Conservation (phyloP, 1,139 yeast species). For the Saccharomyces pastorianus region DNA sequence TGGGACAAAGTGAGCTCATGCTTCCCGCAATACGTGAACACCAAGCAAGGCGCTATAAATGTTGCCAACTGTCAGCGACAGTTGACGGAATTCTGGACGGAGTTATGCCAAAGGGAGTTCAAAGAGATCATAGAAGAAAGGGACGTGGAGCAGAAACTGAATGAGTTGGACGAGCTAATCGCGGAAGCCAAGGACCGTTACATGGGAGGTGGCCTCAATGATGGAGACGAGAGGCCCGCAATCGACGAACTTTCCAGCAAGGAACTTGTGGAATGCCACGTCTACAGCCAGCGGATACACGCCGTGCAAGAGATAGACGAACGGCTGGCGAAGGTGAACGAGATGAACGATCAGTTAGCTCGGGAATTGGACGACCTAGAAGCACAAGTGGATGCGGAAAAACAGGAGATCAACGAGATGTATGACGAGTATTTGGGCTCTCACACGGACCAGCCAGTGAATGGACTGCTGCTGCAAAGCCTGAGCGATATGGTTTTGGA, state of each 20-base stretch:
- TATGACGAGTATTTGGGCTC: slow-evolving; percentile 23
- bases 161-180: slow-evolving; percentile 60
- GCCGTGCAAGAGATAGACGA: slow-evolving; percentile 26
- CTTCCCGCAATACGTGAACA: slow-evolving; percentile 51
- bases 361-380: slow-evolving; percentile 26
- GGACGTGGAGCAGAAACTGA: slow-evolving; percentile 46
- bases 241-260: slow-evolving; percentile 32
- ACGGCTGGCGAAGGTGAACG: slow-evolving; percentile 25
- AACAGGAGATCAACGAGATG: slow-evolving; percentile 18
- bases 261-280: slow-evolving; percentile 31
- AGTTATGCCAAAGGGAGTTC: slow-evolving; percentile 53
- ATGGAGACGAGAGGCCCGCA: slow-evolving; percentile 9
- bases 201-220: slow-evolving; percentile 4
- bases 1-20: slow-evolving; percentile 56
- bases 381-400: slow-evolving; percentile 18
- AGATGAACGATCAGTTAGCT: slow-evolving; percentile 24
- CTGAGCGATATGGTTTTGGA: slow-evolving; percentile 24
- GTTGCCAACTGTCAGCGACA: slow-evolving; percentile 55
- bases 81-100: slow-evolving; percentile 53
- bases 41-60: slow-evolving; percentile 44
- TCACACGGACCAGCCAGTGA: slow-evolving; percentile 16
- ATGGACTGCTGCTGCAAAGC: slow-evolving; percentile 23
- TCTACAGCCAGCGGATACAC: slow-evolving; percentile 28
- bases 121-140: slow-evolving; percentile 59
- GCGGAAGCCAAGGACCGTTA: slow-evolving; percentile 40